These are phyloP conservation scores for Diatrype stigma DNA, from an alignment of 2,329 filamentous ascomycete genomes.

Conservation along the genomic window DNA sequence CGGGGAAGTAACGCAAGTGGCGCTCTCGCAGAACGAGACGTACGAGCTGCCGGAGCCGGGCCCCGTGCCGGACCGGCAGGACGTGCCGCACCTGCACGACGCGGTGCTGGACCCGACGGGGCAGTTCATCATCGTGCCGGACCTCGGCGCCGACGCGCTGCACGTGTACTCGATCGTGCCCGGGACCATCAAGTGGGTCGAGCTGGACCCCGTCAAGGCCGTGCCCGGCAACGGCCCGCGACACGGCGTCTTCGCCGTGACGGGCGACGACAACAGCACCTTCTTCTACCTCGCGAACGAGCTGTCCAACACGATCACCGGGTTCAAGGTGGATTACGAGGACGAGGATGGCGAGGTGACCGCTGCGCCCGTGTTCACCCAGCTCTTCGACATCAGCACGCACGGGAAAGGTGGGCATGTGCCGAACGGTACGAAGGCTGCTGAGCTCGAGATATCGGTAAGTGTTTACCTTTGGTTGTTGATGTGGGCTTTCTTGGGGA, in stretches of 20 bases:
- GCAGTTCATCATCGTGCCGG: conserved; percentile 59
- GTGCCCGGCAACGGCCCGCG: conserved; percentile 58
- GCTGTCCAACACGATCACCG: conserved; percentile 52
- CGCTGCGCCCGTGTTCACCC: conserved; percentile 28
- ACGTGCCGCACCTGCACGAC: conserved; percentile 59
- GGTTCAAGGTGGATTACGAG: conserved; percentile 53
- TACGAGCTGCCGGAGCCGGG: conserved; percentile 37
- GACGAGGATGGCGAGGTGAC: conserved; percentile 31
- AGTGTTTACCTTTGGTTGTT: conserved; percentile 22
- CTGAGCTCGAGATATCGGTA: conserved; percentile 57
- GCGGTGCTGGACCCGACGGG: conserved; percentile 62
- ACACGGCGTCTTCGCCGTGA: conserved; percentile 56
- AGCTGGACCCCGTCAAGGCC: conserved; percentile 36
- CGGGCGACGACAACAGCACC: conserved; percentile 30
- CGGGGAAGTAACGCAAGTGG: conserved; percentile 32
- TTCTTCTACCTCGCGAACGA: conserved; percentile 61
- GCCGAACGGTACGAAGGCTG: conserved; percentile 40
- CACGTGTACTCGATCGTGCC: conserved; percentile 53
- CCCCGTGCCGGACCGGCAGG: conserved; percentile 44
- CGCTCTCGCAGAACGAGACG: conserved; percentile 32
- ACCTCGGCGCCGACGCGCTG: conserved; percentile 61
- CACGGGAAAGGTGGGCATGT: conserved; percentile 41
- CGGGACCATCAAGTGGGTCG: conserved; percentile 37
- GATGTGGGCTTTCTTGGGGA: too few species aligned
- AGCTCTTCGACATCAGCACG: conserved; percentile 44